These are phyloP conservation scores for Guyanaporus albipodus DNA, from an alignment of 768 basidiomycete genomes.

Conservation along the genomic window DNA sequence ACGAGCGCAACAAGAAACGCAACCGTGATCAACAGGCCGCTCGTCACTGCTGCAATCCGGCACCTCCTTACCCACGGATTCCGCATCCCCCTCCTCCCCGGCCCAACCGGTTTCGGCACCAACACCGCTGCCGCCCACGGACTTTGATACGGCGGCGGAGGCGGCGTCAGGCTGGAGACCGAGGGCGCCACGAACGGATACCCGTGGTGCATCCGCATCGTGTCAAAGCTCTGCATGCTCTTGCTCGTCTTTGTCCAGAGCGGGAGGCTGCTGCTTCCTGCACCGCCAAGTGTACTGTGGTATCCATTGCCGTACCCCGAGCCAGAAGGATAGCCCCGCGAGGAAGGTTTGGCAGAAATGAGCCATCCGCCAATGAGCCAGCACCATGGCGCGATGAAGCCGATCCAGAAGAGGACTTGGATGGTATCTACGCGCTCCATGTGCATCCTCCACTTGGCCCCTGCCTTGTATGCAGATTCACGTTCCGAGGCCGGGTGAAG, in stretches of 20 bases:
- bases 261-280: constrained; percentile 36
- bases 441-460: constrained; percentile 10
- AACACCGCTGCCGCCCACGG: constrained; percentile 16
- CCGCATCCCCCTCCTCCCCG: constrained; percentile 12
- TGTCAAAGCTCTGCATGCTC: constrained; percentile 42
- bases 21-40: constrained; percentile 43
- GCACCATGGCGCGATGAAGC: constrained; percentile 67
- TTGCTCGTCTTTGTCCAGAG: constrained; percentile 37
- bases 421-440: constrained; percentile 31
- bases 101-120: constrained; percentile 16
- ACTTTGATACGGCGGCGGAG: constrained; percentile 22
- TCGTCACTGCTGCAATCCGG: constrained; percentile 60
- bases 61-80: constrained; percentile 43
- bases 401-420: constrained; percentile 69
- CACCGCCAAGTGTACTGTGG: constrained; percentile 35
- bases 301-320: constrained; percentile 7
- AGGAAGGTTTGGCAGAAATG: constrained; percentile 22
- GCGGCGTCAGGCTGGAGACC: constrained; percentile 30
- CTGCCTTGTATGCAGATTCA: constrained; percentile 20
- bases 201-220: constrained; percentile 43
- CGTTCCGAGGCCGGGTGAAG: constrained; percentile 33
- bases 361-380: constrained; percentile 81
- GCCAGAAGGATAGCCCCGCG: constrained; percentile 13
- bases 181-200: constrained; percentile 61
- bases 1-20: constrained; percentile 53